Evolutionary conservation across 345 rosid species (phyloP).

Genomic region (Eucalyptus guilfoylei): DNA sequence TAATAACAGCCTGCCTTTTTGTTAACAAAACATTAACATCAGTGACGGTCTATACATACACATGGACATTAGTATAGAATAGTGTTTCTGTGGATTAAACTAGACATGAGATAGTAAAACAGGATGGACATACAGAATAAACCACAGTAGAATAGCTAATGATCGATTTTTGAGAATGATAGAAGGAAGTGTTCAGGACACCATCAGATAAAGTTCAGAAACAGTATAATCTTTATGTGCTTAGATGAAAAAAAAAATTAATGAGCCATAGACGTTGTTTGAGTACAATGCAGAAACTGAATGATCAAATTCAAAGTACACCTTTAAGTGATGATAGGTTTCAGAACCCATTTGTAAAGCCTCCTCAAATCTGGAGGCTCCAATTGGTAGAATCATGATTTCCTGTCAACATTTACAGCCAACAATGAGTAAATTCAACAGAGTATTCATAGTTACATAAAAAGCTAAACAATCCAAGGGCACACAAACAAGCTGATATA

Average conservation of each 20-base stretch:
- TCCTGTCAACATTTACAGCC: conserved; percentile 38
- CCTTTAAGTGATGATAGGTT: conserved; percentile 95
- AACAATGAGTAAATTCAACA: neutral
- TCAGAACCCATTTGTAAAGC: conserved; percentile 97
- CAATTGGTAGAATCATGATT: conserved; percentile 83
- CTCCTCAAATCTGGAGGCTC: conserved; percentile 88
- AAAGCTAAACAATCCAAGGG: neutral
- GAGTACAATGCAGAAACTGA: neutral
- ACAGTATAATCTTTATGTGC: neutral
- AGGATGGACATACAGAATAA: neutral
- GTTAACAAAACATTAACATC: neutral
- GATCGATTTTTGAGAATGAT: neutral
- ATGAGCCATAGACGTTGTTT: neutral
- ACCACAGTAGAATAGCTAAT: neutral
- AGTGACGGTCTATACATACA: neutral
- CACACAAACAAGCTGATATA: neutral
- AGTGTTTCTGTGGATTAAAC: neutral
- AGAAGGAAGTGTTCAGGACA: neutral
- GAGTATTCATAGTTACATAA: neutral
- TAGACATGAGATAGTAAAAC: neutral
- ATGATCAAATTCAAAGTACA: conserved; percentile 8
- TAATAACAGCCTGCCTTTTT: conserved; percentile 70
- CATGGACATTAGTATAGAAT: neutral
- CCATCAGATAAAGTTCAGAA: neutral
- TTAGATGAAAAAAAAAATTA: neutral